Evolutionary conservation across 306 rosid genomes (phyloP), one percentile per base, ranked within the genome.

Genomic region (Gynostemma pentaphyllum): DNA sequence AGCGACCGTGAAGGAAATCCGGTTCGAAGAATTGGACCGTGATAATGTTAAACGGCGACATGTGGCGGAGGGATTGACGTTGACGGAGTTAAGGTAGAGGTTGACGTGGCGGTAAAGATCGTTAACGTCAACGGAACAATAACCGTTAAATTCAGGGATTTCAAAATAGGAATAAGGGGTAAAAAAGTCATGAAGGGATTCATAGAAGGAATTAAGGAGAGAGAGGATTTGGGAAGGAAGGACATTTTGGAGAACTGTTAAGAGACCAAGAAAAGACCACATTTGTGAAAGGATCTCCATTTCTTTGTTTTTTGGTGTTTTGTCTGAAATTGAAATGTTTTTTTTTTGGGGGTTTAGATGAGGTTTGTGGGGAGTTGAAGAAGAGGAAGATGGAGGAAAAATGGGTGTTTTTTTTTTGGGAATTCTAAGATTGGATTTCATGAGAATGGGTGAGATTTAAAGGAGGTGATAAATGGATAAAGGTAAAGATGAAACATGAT

Each of bases 121-220:
- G 74, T 89, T 86, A 62, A 75, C 76, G 71, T 89, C 95, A 23
- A 89, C 92, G 32, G 87, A 89, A 61, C 92, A 86, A 70, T 89
- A 89, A 68, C 92, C 95, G 68, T 89, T 86, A 80, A 89, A 89
- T 65, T 89, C 95, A 0, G 97, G 95, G 55, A 89, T 78, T 59
- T 89, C 92, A 62, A 82, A 73, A 59, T 89, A 86, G 4, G 97
- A 78, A 62, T 78, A 82, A 1, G 97, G 97, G 42, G 87, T 80
- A 40, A 89, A 75, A 4, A 86, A 61, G 74, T 86, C 97, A 37
- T 84, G 95, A 6, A 84, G 76, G 9, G 92, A 81, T 62, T 89
- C 89, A 41, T 86, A 86, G 2, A 80, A 16, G 3, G 97, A 89
- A 23, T 89, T 87, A 16, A 89, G 92, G 26, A 89, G 52, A 0